Evolutionary conservation across 2,329 filamentous ascomycete species (phyloP).

Genomic region (Neocatenulostroma microsporum): DNA sequence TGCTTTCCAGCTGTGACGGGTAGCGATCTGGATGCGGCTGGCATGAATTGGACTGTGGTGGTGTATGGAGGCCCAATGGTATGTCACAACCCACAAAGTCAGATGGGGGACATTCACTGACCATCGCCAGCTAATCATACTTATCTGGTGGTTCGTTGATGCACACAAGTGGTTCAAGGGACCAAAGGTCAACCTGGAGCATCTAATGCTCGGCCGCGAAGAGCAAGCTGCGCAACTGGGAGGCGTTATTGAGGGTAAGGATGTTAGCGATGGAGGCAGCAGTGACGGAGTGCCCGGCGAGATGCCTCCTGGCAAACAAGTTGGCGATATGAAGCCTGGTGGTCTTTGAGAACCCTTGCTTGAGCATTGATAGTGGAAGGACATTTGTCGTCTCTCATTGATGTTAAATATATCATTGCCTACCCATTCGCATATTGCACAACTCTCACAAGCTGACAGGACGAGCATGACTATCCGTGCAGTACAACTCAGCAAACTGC

Average conservation of each 20-base stretch:
- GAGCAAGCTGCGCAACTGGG: slow-evolving; percentile 8
- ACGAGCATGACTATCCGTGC: too few relatives aligned
- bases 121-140: slow-evolving; percentile 25
- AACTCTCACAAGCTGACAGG: too few relatives aligned
- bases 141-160: slow-evolving; percentile 55
- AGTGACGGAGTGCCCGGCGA: slow-evolving; percentile 4
- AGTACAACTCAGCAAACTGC: too few relatives aligned
- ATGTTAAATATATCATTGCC: too few relatives aligned
- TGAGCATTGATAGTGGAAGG: too few relatives aligned
- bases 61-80: slow-evolving; percentile 60
- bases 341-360: background rate
- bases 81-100: background rate
- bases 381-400: too few relatives aligned
- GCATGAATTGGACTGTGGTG: slow-evolving; percentile 63
- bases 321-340: slow-evolving; percentile 11
- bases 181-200: slow-evolving; percentile 59
- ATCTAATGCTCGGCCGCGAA: slow-evolving; percentile 28
- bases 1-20: slow-evolving; percentile 56
- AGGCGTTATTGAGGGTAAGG: slow-evolving; percentile 14
- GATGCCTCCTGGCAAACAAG: slow-evolving; percentile 7
- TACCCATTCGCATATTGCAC: too few relatives aligned
- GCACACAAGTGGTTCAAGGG: slow-evolving; percentile 64
- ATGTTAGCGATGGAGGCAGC: slow-evolving; percentile 5
- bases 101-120: slow-evolving; percentile 1
- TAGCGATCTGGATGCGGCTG: slow-evolving; percentile 41